phyloP scores from a whole-genome alignment of 2,329 filamentous ascomycete genomes.

The Penicillium nordicum region DNA sequence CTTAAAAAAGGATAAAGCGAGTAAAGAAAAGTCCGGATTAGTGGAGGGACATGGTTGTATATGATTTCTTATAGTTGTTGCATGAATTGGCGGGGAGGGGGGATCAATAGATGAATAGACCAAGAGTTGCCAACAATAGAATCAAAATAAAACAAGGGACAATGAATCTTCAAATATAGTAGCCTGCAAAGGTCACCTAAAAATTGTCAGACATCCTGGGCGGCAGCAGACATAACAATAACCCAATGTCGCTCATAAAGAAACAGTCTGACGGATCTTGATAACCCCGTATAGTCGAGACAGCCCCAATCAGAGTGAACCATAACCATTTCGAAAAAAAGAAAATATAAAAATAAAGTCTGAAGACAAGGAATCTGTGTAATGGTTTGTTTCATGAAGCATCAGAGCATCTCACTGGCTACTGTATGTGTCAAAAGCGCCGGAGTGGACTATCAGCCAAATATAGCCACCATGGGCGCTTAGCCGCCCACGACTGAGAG shows the following conservation, averaged over 20 bases:
- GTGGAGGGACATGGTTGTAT: neutral
- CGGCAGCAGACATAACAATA: slow-evolving; percentile 12
- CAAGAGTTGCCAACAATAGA: slow-evolving; percentile 2
- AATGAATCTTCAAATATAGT: slow-evolving; percentile 13
- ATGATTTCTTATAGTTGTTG: slow-evolving; percentile 1
- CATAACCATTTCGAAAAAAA: slow-evolving; percentile 14
- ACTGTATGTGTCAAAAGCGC: slow-evolving; percentile 20
- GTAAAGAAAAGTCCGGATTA: neutral
- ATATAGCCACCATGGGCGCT: slow-evolving; percentile 30
- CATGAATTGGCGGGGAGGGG: neutral
- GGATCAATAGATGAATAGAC: slow-evolving; percentile 7
- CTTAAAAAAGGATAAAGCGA: slow-evolving; percentile 1
- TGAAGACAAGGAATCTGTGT: slow-evolving; percentile 7
- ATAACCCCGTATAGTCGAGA: slow-evolving; percentile 6
- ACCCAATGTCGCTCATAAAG: slow-evolving; percentile 11
- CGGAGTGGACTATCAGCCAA: slow-evolving; percentile 16
- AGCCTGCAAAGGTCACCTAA: neutral
- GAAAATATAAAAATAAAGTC: slow-evolving; percentile 17
- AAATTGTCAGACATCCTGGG: slow-evolving; percentile 6
- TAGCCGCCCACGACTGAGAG: slow-evolving; percentile 19
- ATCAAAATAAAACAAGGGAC: slow-evolving; percentile 5
- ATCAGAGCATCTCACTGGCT: slow-evolving; percentile 15
- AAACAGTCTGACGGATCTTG: slow-evolving; percentile 10
- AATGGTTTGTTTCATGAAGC: slow-evolving; percentile 26
- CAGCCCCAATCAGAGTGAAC: slow-evolving; percentile 16